A percentile compares a stretch with the other conserved stretches of the same genome.
These are phyloP conservation scores for Penicillium flavigenum DNA, from an alignment of 495 filamentous ascomycete genomes.

Conservation along the genomic window DNA sequence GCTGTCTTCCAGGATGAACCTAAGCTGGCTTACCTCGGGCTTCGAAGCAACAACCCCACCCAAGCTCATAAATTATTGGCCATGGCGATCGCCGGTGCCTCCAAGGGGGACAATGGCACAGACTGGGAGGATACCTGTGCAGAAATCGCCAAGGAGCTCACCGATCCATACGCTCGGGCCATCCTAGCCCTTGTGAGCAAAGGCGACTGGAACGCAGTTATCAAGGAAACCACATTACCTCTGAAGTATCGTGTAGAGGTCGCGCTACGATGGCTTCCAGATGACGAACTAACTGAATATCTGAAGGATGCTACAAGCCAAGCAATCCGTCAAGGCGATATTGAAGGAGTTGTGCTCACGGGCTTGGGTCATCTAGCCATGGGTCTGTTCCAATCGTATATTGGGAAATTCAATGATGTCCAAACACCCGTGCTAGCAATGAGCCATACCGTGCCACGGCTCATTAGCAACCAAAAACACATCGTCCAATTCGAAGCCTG, in stretches of 20 bases:
- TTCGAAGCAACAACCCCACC: slow-evolving; percentile 44
- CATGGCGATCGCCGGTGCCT: slow-evolving; percentile 54
- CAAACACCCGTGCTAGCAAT: slow-evolving; percentile 87
- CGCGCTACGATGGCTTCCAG: slow-evolving; percentile 78
- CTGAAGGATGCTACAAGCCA: slow-evolving; percentile 59
- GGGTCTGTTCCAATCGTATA: slow-evolving; percentile 83
- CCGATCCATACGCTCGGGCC: slow-evolving; percentile 84
- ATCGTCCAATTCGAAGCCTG: slow-evolving; percentile 67
- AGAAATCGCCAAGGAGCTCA: slow-evolving; percentile 63
- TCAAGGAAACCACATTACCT: slow-evolving; percentile 77
- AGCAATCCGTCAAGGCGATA: slow-evolving; percentile 71
- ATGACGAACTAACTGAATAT: slow-evolving; percentile 73
- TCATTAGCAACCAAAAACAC: slow-evolving; percentile 62
- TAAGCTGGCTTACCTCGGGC: slow-evolving; percentile 49
- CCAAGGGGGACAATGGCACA: slow-evolving; percentile 53
- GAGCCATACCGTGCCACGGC: slow-evolving; percentile 75
- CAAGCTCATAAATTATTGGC: slow-evolving; percentile 52
- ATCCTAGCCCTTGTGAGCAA: slow-evolving; percentile 90
- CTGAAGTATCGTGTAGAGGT: slow-evolving; percentile 82
- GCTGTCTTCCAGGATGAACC: slow-evolving; percentile 73
- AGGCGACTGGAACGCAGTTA: slow-evolving; percentile 81
- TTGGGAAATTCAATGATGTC: slow-evolving; percentile 80
- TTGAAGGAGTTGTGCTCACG: slow-evolving; percentile 85
- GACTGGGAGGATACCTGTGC: slow-evolving; percentile 56
- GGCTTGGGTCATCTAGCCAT: slow-evolving; percentile 77